Conservation (phyloP, 2,329 filamentous ascomycete genomes). For the Ophiostoma himal-ulmi region DNA sequence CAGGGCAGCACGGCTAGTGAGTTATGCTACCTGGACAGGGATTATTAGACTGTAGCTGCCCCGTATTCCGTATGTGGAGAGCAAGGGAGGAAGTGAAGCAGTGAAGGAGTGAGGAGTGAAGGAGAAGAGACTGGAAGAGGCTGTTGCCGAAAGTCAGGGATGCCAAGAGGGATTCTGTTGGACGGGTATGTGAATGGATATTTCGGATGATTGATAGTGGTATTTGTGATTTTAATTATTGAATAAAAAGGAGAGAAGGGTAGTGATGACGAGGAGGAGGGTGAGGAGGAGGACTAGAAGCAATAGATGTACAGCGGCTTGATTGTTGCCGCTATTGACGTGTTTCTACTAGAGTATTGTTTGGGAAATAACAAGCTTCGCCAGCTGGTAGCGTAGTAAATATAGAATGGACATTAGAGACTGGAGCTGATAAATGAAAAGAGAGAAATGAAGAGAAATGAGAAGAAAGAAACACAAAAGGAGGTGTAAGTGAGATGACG, state of each 20-base stretch:
- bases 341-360: too few relatives aligned
- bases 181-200: not conserved
- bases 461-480: not conserved
- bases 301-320: too few relatives aligned
- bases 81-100: not conserved
- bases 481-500: constrained; percentile 18
- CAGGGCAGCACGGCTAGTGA: not conserved
- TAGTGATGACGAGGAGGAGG: too few relatives aligned
- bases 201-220: too few relatives aligned
- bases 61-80: not conserved
- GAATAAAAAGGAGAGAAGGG: too few relatives aligned
- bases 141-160: constrained; percentile 16
- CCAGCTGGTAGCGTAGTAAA: too few relatives aligned
- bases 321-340: too few relatives aligned
- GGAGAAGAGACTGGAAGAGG: constrained; percentile 11
- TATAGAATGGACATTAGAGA: too few relatives aligned
- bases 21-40: not conserved
- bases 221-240: too few relatives aligned
- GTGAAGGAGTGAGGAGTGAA: not conserved
- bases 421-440: not conserved
- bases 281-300: too few relatives aligned
- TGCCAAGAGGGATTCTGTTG: not conserved
- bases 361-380: too few relatives aligned
- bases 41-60: not conserved
- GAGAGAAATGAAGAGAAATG: not conserved